A percentile compares a stretch with the other conserved stretches of the same genome.
Conservation (phyloP, 192 early-diverging fungal genomes). For the Umbelopsis isabellina region DNA sequence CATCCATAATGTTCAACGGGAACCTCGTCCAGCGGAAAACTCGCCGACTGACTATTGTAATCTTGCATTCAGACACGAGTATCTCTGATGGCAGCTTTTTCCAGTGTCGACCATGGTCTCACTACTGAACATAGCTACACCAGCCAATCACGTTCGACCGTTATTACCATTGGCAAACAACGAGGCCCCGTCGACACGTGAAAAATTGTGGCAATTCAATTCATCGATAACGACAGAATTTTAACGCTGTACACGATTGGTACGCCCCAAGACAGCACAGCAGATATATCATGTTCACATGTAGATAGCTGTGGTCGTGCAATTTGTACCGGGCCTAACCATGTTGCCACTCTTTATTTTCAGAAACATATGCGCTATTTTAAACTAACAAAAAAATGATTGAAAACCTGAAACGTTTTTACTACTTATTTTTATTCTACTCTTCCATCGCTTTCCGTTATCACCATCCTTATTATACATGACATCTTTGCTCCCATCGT, state of each 20-base stretch:
- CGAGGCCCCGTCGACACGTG: background rate
- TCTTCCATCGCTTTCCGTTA: background rate
- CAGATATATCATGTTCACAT: background rate
- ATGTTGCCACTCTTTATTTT: background rate
- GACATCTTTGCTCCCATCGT: background rate
- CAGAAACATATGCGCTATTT: background rate
- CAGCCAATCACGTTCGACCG: background rate
- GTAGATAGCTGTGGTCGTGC: no score
- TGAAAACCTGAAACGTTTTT: background rate
- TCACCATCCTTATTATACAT: background rate
- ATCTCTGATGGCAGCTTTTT: no score
- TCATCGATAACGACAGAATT: background rate
- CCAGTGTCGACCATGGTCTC: no score
- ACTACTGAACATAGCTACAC: no score
- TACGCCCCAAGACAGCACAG: background rate
- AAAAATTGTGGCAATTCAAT: background rate
- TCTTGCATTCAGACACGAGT: no score
- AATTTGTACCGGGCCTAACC: background rate
- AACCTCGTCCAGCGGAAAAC: no score
- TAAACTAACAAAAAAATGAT: no score
- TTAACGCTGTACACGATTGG: background rate
- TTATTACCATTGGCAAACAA: no score
- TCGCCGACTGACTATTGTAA: no score
- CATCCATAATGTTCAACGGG: no score
- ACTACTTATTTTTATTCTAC: background rate